Conservation (phyloP, 768 basidiomycete genomes). For the Dendrothele bispora region DNA sequence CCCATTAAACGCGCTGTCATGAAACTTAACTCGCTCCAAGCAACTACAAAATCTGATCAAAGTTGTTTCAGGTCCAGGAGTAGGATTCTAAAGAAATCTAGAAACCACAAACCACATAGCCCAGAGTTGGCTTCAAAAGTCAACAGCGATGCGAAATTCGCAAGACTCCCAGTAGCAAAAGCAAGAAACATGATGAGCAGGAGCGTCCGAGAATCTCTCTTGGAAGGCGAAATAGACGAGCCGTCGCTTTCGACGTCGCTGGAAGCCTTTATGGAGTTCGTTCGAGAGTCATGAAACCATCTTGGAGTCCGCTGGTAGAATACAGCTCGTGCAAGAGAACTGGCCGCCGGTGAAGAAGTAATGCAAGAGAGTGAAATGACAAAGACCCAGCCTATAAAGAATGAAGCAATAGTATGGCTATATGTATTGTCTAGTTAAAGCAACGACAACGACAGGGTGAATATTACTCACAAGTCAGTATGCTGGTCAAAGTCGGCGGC, state of each 20-base stretch:
- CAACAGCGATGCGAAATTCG: slow-evolving; percentile 29
- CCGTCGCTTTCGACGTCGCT: not conserved
- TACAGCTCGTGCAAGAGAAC: slow-evolving; percentile 18
- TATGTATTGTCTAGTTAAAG: not conserved
- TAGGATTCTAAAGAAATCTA: not conserved
- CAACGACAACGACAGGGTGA: not conserved
- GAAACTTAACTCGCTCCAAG: slow-evolving; percentile 44
- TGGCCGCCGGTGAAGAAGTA: slow-evolving; percentile 15
- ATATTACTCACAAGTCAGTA: slow-evolving; percentile 4
- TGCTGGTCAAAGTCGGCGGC: slow-evolving; percentile 1
- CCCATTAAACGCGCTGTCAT: slow-evolving; percentile 39
- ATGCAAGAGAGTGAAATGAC: slow-evolving; percentile 28
- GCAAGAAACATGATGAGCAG: slow-evolving; percentile 25
- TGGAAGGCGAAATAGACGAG: slow-evolving; percentile 5
- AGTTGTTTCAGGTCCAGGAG: not conserved
- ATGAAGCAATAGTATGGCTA: slow-evolving; percentile 36
- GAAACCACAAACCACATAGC: slow-evolving; percentile 15
- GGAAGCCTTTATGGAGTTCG: not conserved
- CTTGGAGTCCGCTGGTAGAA: slow-evolving; percentile 16
- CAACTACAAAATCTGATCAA: slow-evolving; percentile 40
- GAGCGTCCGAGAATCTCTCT: not conserved
- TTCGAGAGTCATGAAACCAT: not conserved
- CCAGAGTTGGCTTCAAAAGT: slow-evolving; percentile 20
- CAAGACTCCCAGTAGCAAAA: slow-evolving; percentile 28
- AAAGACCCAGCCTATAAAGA: slow-evolving; percentile 42